Evolutionary conservation across 495 filamentous ascomycete species (phyloP), one percentile per base, ranked within the genome.

Genomic region (Massariosphaeria phaeospora): DNA sequence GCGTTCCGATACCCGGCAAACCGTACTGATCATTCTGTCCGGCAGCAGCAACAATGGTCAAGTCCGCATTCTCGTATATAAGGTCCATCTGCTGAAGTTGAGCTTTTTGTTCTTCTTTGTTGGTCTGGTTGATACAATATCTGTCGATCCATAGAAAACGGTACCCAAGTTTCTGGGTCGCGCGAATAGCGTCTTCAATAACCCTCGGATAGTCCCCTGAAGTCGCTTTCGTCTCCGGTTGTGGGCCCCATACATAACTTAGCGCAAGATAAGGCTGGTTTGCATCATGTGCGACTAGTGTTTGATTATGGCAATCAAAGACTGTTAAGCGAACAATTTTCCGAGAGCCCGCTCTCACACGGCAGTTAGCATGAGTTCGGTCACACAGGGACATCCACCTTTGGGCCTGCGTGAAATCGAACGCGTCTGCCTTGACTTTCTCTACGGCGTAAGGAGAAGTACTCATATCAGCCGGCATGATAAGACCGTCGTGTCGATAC

Each of bases 71-170:
- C 12, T 27, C 3, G 40, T 59, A 62, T 8, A 62, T 59, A 2
- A 24, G 1, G 24, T 52, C 55, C 59, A 62, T 62, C 23, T 61
- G 35, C 13, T 24, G n/a, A 42, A 56, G 17, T 18, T 47, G 48
- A 18, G 21, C 7, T 8, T 13, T 8, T 5, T 47, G 17, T 23
- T 35, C 41, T 13, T 38, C 23, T 1, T 31, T 13, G 17, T 34
- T 17, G 26, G 53, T 36, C 27, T 54, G 59, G n/a, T 55, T 33
- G 23, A 62, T 56, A 31, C 59, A 62, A n/a, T 55, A 38, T n/a
- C 23, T n/a, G 30, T 62, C 59, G 23, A 62, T 33, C 59, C 59
- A 62, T 3, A 62, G 30, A 33, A 53, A 62, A n/a, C 36, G 15
- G 17, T 47, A 43, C 7, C 59, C 59, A 9, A 62, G 36, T 3